These are phyloP conservation scores for Acanthamoeba triangularis DNA, from an alignment of 208 protist species.

Conservation along the genomic window DNA sequence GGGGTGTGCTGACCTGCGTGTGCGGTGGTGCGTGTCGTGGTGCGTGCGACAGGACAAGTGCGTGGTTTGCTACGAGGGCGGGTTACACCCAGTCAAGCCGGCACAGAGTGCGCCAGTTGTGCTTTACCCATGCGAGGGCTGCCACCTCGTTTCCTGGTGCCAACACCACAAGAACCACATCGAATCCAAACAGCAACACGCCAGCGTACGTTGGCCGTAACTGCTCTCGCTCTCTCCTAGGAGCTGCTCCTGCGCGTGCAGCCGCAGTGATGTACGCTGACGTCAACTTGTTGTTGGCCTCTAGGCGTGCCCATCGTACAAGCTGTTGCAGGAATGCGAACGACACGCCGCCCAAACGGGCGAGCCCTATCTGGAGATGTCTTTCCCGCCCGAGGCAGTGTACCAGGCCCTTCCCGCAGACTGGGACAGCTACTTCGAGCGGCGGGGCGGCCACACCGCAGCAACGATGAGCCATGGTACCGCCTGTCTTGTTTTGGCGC, in stretches of 20 bases:
- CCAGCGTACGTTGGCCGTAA: not conserved
- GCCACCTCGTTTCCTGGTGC: conserved; percentile 1
- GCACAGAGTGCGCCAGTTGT: not conserved
- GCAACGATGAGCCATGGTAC: not conserved
- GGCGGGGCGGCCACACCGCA: not conserved
- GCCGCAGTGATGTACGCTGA: too few relatives aligned
- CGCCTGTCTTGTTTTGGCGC: not conserved
- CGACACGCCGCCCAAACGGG: not conserved
- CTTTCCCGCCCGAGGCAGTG: not conserved
- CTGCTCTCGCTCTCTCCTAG: not conserved
- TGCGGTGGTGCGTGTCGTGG: too few relatives aligned
- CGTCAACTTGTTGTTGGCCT: too few relatives aligned
- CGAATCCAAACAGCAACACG: not conserved
- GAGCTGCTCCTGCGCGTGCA: too few relatives aligned
- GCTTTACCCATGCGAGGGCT: not conserved
- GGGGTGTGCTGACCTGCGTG: not conserved
- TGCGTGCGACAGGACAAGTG: not conserved
- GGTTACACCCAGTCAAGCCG: not conserved
- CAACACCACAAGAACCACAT: not conserved
- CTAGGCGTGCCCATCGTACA: not conserved
- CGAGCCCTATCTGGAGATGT: not conserved
- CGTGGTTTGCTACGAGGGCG: not conserved
- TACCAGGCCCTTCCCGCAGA: not conserved
- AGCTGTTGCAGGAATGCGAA: not conserved
- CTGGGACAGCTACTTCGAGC: not conserved